phyloP scores from a whole-genome alignment of 176 grass and related monocot species.

The Rhynchospora pubera region DNA sequence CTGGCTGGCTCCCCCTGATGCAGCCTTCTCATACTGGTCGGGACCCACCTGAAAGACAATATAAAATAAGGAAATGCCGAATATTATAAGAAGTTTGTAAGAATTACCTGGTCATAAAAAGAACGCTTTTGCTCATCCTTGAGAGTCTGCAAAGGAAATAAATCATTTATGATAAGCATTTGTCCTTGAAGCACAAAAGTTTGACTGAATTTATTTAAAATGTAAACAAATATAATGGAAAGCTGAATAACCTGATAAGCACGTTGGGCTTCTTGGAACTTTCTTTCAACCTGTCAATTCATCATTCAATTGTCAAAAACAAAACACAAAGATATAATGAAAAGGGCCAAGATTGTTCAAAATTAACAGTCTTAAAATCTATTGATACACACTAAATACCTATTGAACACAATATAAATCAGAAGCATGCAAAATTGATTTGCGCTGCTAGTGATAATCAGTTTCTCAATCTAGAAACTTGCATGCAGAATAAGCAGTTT shows the following conservation, averaged over 20 bases:
- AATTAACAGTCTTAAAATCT: neutral
- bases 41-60: conserved; percentile 61
- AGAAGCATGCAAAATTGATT: neutral
- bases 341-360: neutral
- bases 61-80: neutral
- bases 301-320: neutral
- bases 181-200: neutral
- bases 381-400: neutral
- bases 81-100: neutral
- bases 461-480: neutral
- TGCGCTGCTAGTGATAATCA: neutral
- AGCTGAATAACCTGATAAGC: conserved; percentile 64
- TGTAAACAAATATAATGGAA: neutral
- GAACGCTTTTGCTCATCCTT: conserved; percentile 40
- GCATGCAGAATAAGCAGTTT: neutral
- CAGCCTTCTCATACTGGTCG: conserved; percentile 74
- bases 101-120: too few species aligned
- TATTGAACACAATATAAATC: neutral
- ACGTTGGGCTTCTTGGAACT: conserved; percentile 96
- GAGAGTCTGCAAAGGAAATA: conserved; percentile 45
- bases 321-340: neutral
- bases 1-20: conserved; percentile 54
- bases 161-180: neutral
- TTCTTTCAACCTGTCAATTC: conserved; percentile 59
- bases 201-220: neutral